Evolutionary conservation across 2,329 filamentous ascomycete genomes (phyloP), one percentile per base, ranked within the genome.

Genomic region (Paracamarosporium sp.): DNA sequence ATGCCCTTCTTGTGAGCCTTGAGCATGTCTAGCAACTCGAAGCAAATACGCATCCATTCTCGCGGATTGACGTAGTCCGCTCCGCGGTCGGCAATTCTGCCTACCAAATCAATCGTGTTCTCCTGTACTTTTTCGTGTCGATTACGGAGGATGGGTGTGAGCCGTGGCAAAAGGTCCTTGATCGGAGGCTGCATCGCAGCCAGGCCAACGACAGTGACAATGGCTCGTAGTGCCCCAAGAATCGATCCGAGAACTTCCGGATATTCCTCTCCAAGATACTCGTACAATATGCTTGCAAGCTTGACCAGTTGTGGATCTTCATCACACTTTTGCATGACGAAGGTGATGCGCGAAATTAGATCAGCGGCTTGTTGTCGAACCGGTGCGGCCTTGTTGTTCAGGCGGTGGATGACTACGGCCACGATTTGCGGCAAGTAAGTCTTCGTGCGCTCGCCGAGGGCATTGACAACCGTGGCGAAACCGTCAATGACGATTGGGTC

Each of bases 1-100:
- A 99, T 99, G 64, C 95, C 96, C 85, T 99, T 99, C 81, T 99
- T 99, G 83, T 99, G 95, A 6, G 95, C 95, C 80, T 99, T 99
- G 71, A 99, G 86, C 95, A 99, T 99, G 79, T 99, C 95, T 28
- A 99, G 87, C 53, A 99, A 83, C 81, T 99, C 95, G 78, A 99
- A 99, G 81, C 95, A 99, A 76, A 99, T 99, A 75, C 95, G 89
- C 96, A 99, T 99, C 95, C 95, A 99, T 79, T 99, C 95, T 71
- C 95, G 88, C 13, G 95, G 93, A 73, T 97, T 97, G 74, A 99
- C 95, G 62, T 91, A 94, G 78, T 99, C 95, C 1, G 95, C 93
- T 1, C 95, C 96, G 65, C 95, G 91, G 78, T 99, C 95, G 15
- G 96, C 95, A 68, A 99, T 98, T 83, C 95, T 94, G 55, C 95